Base-by-base conservation (phyloP, 805 yeast genomes). In the Candida piceae region DNA sequence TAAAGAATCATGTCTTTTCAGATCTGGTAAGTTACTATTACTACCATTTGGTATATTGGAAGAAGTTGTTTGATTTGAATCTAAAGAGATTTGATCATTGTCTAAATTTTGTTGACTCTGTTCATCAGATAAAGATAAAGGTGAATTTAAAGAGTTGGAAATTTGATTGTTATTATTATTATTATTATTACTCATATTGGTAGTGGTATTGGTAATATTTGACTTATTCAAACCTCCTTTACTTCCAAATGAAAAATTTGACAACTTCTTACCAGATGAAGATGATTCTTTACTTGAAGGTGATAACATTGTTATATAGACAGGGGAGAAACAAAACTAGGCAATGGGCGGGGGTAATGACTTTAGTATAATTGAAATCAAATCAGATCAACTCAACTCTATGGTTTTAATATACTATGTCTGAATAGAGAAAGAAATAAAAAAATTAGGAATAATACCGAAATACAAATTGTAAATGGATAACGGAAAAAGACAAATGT, bases 1-100 rank as follows among this genome's bases (percentile, higher is more conserved):
- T 52, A 72, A 53, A 12, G 81, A 74, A 20, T 58, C 60, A 19
- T 55, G 49, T 17, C 50, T 45, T 30, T 46, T 34, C 15, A 45
- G 21, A 16, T 18, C 28, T 15, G 37, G 27, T n/a, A n/a, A n/a
- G n/a, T n/a, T n/a, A n/a, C n/a, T n/a, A n/a, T n/a, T n/a, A n/a
- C n/a, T n/a, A 20, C 6, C 22, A 20, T 20, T 31, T 12, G n/a
- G 16, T 5, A 31, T 22, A 10, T 27, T 32, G n/a, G 46, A 26
- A 13, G 41, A 38, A 19, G 35, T 22, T 6, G 37, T 34, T 18
- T 25, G 35, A n/a, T 17, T 28, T 7, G 51, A 47, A 23, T 45
- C 37, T 21, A 50, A 36, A 17, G 55, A 50, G 9, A 50, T 23
- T 35, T 42, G 44, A 37, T 50, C 55, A 28, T 39, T 40, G 16